phyloP scores from a whole-genome alignment of 805 yeast genomes.

The Komagataella populi region DNA sequence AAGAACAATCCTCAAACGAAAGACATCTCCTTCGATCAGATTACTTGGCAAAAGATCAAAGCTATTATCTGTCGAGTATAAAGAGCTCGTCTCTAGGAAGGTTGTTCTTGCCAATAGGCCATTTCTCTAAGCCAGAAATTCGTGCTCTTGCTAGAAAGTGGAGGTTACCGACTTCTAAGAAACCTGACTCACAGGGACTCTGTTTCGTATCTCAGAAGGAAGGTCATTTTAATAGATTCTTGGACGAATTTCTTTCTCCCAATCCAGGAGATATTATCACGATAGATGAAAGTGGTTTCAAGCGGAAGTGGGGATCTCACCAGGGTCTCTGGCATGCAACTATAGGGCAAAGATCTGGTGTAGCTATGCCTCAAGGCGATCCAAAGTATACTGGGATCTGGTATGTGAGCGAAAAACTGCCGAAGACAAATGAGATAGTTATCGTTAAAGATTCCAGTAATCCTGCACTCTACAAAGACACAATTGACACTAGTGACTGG shows the following conservation, averaged over 20 bases:
- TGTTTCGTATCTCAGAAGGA: slow-evolving; percentile 69
- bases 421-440: slow-evolving; percentile 54
- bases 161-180: slow-evolving; percentile 48
- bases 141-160: slow-evolving; percentile 44
- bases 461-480: slow-evolving; percentile 34
- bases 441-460: slow-evolving; percentile 64
- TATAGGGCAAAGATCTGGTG: slow-evolving; percentile 72
- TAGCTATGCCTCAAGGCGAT: slow-evolving; percentile 83
- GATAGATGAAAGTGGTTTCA: slow-evolving; percentile 26
- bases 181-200: slow-evolving; percentile 89
- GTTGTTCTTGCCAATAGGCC: slow-evolving; percentile 72
- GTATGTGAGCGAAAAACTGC: slow-evolving; percentile 69
- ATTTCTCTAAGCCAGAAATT: slow-evolving; percentile 59
- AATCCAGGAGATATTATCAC: slow-evolving; percentile 74
- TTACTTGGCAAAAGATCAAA: slow-evolving; percentile 67
- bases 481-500: slow-evolving; percentile 30
- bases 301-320: slow-evolving; percentile 69
- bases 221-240: slow-evolving; percentile 55
- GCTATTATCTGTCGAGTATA: slow-evolving; percentile 75
- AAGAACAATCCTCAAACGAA: slow-evolving; percentile 16
- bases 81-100: slow-evolving; percentile 26
- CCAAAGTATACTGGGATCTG: slow-evolving; percentile 66
- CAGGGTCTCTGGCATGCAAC: slow-evolving; percentile 92
- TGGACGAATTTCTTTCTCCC: slow-evolving; percentile 60
- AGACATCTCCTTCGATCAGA: slow-evolving; percentile 42